Base-by-base conservation (phyloP, 345 rosid genomes). In the Geranium rotundifolium region DNA sequence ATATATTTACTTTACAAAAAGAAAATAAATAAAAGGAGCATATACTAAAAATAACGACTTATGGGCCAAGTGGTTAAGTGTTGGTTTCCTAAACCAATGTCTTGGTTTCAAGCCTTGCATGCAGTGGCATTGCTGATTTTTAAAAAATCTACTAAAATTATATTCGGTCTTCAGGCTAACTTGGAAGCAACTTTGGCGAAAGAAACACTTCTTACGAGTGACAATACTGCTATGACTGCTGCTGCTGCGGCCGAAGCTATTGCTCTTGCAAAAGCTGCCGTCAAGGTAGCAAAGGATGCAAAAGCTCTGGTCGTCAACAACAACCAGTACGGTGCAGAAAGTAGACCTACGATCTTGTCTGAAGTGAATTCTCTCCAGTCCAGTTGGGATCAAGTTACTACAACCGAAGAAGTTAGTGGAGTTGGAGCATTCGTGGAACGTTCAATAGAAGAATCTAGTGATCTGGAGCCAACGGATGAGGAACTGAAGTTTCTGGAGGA, bases 181-280 rank as follows among this genome's bases (percentile, higher is more conserved):
- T 73, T 80, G 52, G 76, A 74, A 64, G 75, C 87, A 57, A 74
- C 82, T 79, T 79, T 85, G 65, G 84, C 84, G 54, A 58, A 90
- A n/a, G 95, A 89, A 81, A 76, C 84, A 17, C 91, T 89, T 69
- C 78, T 88, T 59, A 75, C 87, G 19, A 72, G 86, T 58, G 95
- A 93, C 68, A 96, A 93, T 67, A 91, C 95, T 63, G 78, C 87
- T 64, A 81, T 90, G 6, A 4, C 41, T 34, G 41, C 41, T 73
- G 84, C 98, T 5, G 95, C 95, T 52, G 89, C 96, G 31, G 86
- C 92, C 31, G 97, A 92, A 82, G 99, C 96, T 23, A 77, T 92
- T 59, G 79, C 91, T 69, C 97, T 93, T 73, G 97, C 96, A 60
- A 84, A 87, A 72, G 90, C 96, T 34, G 97, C 99, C 61, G 80